Conservation (phyloP, 768 basidiomycete species). For the Boletus coccyginus region DNA sequence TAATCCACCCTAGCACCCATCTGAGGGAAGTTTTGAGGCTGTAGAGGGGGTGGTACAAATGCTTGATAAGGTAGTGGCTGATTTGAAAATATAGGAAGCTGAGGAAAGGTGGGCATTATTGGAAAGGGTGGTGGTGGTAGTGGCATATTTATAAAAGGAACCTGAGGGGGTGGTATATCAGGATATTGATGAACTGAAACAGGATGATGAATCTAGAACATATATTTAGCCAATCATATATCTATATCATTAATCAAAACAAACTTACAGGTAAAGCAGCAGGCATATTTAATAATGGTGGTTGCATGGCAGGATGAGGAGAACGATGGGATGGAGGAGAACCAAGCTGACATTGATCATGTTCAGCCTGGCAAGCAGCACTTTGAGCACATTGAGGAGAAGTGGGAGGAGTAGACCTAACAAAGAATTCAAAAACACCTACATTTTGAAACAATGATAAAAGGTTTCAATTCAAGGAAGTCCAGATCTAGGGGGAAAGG, state of each 20-base stretch:
- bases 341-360: background rate
- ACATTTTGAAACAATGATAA: background rate
- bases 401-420: background rate
- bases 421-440: background rate
- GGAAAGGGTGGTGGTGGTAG: background rate
- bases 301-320: background rate
- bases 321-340: background rate
- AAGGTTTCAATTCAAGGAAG: no score
- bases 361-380: background rate
- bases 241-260: background rate
- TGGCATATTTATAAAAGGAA: background rate
- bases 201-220: background rate
- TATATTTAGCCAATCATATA: background rate
- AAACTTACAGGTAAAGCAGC: background rate
- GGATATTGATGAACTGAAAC: constrained; percentile 4
- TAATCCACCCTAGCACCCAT: no score
- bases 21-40: no score
- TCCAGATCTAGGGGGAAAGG: no score
- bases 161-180: background rate
- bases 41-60: no score
- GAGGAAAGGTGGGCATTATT: background rate
- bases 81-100: background rate
- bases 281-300: background rate
- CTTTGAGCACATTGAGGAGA: background rate
- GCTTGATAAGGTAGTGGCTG: no score